Base-by-base conservation (phyloP, 768 basidiomycete genomes). In the Tulasnella sp. region DNA sequence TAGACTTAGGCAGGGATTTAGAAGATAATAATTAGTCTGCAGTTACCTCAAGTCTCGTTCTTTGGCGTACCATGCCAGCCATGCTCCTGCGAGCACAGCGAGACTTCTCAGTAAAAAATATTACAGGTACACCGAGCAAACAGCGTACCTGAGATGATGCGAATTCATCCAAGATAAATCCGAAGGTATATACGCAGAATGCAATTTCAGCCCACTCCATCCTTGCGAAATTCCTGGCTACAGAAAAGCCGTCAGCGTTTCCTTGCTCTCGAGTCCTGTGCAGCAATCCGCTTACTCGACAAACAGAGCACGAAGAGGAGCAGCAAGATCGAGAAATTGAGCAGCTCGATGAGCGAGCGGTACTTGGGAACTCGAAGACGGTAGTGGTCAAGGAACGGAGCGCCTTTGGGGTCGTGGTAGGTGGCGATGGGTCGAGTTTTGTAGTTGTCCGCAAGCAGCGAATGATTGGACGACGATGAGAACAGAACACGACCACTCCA, bases 401-500 rank as follows among this genome's bases (percentile, higher is more conserved):
- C 87, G 19, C 82, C 84, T 32, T 85, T 84, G 41, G 83, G 82
- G 76, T 92, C 84, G 78, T 94, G 94, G 37, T 89, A 82, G 76
- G 71, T 41, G 11, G 89, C 87, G 75, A 90, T 92, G 19, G 86
- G 86, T 47, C 86, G 85, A 36, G 86, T 86, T 80, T 92, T 94
- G 82, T 98, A 98, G 77, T 92, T 91, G 79, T 98, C 96, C 19
- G 90, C 89, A 8, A 98, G 83, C 67, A 98, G 85, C 1, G 94
- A 90, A 32, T 89, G 88, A 64, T 81, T 85, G 0, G 82, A 80
- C 7, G 86, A 83, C 5, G 85, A 79, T 11, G 88, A 86, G 75
- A 90, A 90, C 17, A 91, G 84, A 39, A 92, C 86, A 8, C 86
- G 84, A n/a, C 91, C 65, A 26, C 37, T 37, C 71, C 95, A 91